phyloP scores from a whole-genome alignment of 2,329 filamentous ascomycete genomes.

The Colletotrichum filicis region DNA sequence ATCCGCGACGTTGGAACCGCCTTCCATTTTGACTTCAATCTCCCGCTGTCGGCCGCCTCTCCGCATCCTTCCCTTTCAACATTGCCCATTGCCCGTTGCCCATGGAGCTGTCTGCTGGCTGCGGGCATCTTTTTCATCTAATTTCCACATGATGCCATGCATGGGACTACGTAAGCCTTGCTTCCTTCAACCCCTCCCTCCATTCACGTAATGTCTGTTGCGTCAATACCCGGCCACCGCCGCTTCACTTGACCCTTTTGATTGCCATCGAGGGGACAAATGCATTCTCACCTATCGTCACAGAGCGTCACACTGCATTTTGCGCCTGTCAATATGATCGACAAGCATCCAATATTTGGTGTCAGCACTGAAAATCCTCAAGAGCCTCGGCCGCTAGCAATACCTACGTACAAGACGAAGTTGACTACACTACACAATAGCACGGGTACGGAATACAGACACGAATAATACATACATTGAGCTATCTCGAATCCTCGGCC shows the following conservation, averaged over 20 bases:
- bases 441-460: not conserved
- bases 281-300: not conserved
- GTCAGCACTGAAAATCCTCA: conserved; percentile 10
- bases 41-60: not conserved
- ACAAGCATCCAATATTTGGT: not conserved
- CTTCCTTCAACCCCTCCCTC: not conserved
- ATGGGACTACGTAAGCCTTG: not conserved
- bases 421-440: not conserved
- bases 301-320: not conserved
- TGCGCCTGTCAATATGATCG: conserved; percentile 13
- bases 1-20: not conserved
- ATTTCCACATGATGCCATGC: not conserved
- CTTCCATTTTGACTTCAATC: not conserved
- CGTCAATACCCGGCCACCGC: not conserved
- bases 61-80: not conserved
- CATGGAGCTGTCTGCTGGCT: too few species aligned
- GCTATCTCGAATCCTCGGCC: not conserved
- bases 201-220: not conserved
- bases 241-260: not conserved
- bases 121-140: not conserved
- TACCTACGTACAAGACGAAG: not conserved
- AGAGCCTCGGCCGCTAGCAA: not conserved
- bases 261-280: not conserved
- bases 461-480: not conserved
- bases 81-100: too few species aligned